Base-by-base conservation (phyloP, 176 grass and related monocot genomes). In the Calamus simplicifolius region DNA sequence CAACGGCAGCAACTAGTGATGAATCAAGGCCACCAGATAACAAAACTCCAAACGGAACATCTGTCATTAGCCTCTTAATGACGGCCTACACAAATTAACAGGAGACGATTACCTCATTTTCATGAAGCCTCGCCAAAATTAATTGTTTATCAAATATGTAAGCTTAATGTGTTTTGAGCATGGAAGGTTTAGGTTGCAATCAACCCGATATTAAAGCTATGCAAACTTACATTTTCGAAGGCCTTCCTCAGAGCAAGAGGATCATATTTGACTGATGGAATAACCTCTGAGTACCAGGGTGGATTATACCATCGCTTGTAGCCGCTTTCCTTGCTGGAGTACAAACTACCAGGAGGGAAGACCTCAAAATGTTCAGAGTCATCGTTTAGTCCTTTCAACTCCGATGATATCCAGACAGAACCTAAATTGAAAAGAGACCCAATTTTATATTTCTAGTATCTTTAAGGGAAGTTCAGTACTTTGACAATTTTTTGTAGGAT, bases 1-100 rank as follows among this genome's bases (percentile, higher is more conserved):
- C 89, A 31, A 98, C 88, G 0, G 88, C 79, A 27, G 88, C 85
- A 67, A 99, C 94, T 4, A 99, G 62, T 0, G 94, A 99, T 4
- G 88, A 99, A 77, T 99, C 94, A 1, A 99, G 82, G 14, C 94
- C 94, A 14, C 94, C 94, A 51, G 94, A 99, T 51, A 93, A 73
- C 51, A 99, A 75, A 6, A 99, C 88, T 16, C 94, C 88, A 38
- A 99, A 99, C 0, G 94, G 88, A 28, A 89, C 94, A 57, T 99
- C 88, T 0, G 94, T 93, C 94, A 99, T 99, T 7, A 99, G 84
- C 77, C 94, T 83, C 79, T 93, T 93, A 71, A 93, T 72, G 16
- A 99, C 88, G 67, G 94, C 81, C 88, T 99, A 57, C 16, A 55
- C 25, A 18, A 49, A 4, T 13, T 1, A 56, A 3, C 16, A 30